Evolutionary conservation across 257 asterid genomes (phyloP).

Genomic region (Fraxinus anomala): DNA sequence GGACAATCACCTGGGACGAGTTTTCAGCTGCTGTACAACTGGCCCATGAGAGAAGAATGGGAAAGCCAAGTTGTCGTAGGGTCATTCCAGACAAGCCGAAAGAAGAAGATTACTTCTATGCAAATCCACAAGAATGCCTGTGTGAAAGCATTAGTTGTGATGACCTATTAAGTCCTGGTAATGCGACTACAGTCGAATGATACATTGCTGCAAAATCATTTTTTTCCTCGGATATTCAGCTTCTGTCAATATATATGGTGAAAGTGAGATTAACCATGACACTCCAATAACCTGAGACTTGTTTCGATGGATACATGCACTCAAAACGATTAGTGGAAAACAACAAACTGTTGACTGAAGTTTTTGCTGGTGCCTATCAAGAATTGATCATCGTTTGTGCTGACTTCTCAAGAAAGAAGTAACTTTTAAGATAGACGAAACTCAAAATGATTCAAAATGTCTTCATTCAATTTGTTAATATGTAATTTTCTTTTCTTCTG

Average conservation of each 20-base stretch:
- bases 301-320: constrained; percentile 35
- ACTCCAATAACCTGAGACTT: constrained; percentile 40
- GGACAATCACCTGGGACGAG: constrained; percentile 68
- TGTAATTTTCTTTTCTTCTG: constrained; percentile 33
- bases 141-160: constrained; percentile 52
- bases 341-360: constrained; percentile 24
- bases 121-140: constrained; percentile 88
- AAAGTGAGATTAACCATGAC: constrained; percentile 30
- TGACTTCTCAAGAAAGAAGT: constrained; percentile 23
- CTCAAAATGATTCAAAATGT: constrained; percentile 25
- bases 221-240: constrained; percentile 10
- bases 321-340: constrained; percentile 24
- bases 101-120: constrained; percentile 90
- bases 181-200: constrained; percentile 41
- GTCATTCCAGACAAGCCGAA: constrained; percentile 68
- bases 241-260: constrained; percentile 13
- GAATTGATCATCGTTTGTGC: constrained; percentile 8
- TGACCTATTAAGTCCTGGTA: constrained; percentile 42
- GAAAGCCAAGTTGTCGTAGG: constrained; percentile 63
- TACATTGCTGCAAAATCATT: constrained; percentile 1
- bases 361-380: constrained; percentile 23
- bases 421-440: not conserved
- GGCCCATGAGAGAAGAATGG: constrained; percentile 69
- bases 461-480: constrained; percentile 59
- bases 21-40: constrained; percentile 57